Evolutionary conservation across 83 land plant species (phyloP).

Genomic region (Thuja plicata): DNA sequence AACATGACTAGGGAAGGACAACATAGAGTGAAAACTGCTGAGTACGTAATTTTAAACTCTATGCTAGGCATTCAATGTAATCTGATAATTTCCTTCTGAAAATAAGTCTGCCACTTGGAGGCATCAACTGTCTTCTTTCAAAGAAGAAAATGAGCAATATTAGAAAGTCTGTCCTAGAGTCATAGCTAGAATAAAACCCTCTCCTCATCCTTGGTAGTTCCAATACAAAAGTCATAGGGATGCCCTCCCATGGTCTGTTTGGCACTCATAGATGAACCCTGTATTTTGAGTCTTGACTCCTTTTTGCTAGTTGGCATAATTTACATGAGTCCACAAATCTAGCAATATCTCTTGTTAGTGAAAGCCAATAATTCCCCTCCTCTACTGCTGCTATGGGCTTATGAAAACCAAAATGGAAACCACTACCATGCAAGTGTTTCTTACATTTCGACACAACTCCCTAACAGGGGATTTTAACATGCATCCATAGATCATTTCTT

Average conservation of each 20-base stretch:
- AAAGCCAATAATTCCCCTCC: background rate
- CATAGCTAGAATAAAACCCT: background rate
- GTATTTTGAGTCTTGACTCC: too few species aligned
- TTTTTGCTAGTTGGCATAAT: background rate
- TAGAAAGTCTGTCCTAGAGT: too few species aligned
- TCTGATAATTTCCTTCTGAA: background rate
- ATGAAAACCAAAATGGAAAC: background rate
- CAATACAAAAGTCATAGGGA: background rate
- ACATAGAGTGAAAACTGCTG: too few species aligned
- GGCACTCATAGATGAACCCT: background rate
- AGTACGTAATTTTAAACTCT: too few species aligned
- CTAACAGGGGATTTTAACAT: background rate
- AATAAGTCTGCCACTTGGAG: background rate
- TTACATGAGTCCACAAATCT: background rate
- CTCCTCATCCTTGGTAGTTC: background rate
- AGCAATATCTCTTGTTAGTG: background rate
- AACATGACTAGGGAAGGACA: too few species aligned
- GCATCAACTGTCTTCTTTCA: background rate
- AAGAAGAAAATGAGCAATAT: background rate
- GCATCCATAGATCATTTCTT: background rate
- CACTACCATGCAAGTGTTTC: background rate
- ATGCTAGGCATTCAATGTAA: background rate
- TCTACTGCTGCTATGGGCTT: background rate
- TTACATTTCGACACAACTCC: background rate
- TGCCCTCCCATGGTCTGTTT: background rate